Evolutionary conservation across 768 basidiomycete species (phyloP).

Genomic region (Tulasnella sp.): DNA sequence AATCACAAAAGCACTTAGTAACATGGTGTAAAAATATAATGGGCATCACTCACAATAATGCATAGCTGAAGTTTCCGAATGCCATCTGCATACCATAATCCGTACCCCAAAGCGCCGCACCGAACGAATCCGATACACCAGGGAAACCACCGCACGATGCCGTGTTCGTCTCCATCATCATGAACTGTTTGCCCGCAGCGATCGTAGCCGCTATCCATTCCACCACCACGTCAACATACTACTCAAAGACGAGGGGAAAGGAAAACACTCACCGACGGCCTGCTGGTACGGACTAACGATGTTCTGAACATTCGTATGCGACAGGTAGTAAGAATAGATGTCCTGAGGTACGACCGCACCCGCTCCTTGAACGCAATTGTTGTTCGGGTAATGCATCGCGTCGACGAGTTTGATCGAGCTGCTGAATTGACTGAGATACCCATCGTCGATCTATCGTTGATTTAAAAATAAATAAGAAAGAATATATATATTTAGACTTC

Average conservation of each 20-base stretch:
- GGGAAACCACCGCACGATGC: constrained; percentile 47
- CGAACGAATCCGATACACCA: constrained; percentile 42
- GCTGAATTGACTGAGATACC: constrained; percentile 9
- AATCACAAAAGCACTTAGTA: too few species aligned
- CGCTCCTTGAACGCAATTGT: constrained; percentile 3
- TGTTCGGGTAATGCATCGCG: constrained; percentile 15
- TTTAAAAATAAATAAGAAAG: too few species aligned
- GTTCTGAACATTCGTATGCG: constrained; percentile 6
- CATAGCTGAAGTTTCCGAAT: constrained; percentile 36
- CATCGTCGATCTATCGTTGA: neutral
- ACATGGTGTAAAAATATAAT: too few species aligned
- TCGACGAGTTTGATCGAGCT: constrained; percentile 5
- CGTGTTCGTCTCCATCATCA: constrained; percentile 62
- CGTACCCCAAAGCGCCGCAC: constrained; percentile 40
- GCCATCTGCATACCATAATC: constrained; percentile 45
- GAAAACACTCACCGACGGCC: neutral
- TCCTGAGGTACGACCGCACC: constrained; percentile 6
- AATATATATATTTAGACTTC: neutral
- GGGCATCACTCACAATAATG: constrained; percentile 8
- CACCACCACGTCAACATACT: neutral
- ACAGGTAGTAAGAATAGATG: constrained; percentile 6
- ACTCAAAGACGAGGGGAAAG: too few species aligned
- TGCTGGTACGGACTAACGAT: constrained; percentile 4
- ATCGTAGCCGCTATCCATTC: constrained; percentile 29
- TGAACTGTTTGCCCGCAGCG: constrained; percentile 32